phyloP scores from a whole-genome alignment of 345 rosid species.

The Adansonia digitata region DNA sequence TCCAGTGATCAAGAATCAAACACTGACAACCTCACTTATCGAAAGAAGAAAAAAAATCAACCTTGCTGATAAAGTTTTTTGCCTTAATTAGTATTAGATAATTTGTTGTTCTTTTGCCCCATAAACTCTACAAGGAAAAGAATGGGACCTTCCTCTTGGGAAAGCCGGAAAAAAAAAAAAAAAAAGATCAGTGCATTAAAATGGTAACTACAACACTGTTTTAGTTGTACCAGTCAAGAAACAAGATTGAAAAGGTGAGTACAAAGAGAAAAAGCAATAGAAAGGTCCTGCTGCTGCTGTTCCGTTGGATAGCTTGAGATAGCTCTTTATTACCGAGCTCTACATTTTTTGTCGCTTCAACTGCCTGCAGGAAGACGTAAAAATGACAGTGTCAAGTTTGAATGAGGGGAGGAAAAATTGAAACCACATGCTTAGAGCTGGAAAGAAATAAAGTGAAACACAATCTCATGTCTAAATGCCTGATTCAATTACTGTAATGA shows the following conservation, averaged over 20 bases:
- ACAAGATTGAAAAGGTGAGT: slow-evolving; percentile 78
- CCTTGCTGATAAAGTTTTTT: too few species aligned
- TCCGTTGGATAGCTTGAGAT: slow-evolving; percentile 69
- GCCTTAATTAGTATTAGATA: neutral
- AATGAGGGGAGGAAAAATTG: neutral
- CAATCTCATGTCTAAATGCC: neutral
- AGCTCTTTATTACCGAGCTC: slow-evolving; percentile 85
- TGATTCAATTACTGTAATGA: neutral
- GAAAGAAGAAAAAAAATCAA: too few species aligned
- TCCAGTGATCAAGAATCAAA: too few species aligned
- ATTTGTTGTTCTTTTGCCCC: neutral
- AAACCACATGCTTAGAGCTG: neutral
- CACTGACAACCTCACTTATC: too few species aligned
- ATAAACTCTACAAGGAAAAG: slow-evolving; percentile 4
- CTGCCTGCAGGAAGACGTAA: slow-evolving; percentile 46
- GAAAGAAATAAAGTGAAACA: neutral
- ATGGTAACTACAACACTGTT: neutral
- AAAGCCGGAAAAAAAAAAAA: neutral
- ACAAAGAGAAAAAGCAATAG: slow-evolving; percentile 75
- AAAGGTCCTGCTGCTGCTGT: slow-evolving; percentile 89
- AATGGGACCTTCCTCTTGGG: neutral
- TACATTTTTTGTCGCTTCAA: slow-evolving; percentile 87
- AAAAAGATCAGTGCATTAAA: neutral
- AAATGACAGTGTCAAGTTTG: neutral
- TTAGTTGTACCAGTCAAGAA: slow-evolving; percentile 89